Percentiles rank a stretch among this genome's conserved stretches.
These are phyloP conservation scores for Acacia acuminata DNA, from an alignment of 306 rosid genomes.

Conservation along the genomic window DNA sequence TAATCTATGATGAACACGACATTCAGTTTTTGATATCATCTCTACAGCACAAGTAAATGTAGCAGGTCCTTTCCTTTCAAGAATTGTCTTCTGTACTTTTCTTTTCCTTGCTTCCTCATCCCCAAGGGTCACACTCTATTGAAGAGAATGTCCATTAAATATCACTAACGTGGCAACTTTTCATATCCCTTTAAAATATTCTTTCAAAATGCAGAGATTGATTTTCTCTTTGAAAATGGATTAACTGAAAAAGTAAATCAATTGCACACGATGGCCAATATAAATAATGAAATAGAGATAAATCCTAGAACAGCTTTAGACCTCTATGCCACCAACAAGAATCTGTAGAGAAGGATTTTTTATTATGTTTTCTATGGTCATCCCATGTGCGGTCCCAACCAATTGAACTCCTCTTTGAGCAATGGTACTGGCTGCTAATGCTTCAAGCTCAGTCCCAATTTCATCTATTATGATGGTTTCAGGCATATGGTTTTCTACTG, in stretches of 20 bases:
- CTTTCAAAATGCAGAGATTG: conserved; percentile 15
- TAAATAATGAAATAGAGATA: conserved; percentile 8
- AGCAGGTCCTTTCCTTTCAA: conserved; percentile 93
- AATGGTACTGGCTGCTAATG: conserved; percentile 98
- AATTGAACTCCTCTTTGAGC: conserved; percentile 99
- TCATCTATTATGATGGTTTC: conserved; percentile 93
- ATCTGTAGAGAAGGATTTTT: conserved; percentile 90
- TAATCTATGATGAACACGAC: conserved; percentile 90
- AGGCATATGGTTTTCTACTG: conserved; percentile 98
- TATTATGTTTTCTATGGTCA: conserved; percentile 80
- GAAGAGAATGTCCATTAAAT: conserved; percentile 34
- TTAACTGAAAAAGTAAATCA: not conserved
- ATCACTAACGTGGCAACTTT: conserved; percentile 38
- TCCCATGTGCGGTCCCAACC: conserved; percentile 98
- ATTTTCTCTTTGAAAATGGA: conserved; percentile 32
- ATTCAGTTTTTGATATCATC: conserved; percentile 91
- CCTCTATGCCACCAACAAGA: conserved; percentile 99
- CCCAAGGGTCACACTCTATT: conserved; percentile 97
- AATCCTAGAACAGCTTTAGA: conserved; percentile 36
- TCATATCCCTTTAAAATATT: not conserved
- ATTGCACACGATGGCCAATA: not conserved
- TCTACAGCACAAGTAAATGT: conserved; percentile 98
- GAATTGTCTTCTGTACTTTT: conserved; percentile 98
- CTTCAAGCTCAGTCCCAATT: conserved; percentile 98
- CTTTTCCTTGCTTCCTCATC: conserved; percentile 97